Evolutionary conservation across 2,329 filamentous ascomycete genomes (phyloP).

Genomic region (Calonectria multiphialidica): DNA sequence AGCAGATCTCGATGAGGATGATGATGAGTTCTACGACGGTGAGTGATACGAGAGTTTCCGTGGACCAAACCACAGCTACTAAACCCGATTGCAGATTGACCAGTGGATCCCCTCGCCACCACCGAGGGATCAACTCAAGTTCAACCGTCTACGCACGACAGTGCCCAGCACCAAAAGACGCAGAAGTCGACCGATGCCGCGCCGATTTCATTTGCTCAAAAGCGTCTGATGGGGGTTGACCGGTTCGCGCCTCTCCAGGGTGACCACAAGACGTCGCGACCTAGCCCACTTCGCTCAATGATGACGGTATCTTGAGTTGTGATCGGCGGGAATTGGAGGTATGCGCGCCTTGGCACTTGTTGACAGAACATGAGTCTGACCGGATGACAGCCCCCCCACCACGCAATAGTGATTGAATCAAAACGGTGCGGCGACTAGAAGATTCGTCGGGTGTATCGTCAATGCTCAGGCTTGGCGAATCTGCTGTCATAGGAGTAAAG

Average conservation of each 20-base stretch:
- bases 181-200: constrained; percentile 58
- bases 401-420: constrained; percentile 41
- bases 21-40: constrained; percentile 93
- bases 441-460: constrained; percentile 34
- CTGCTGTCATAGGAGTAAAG: constrained; percentile 40
- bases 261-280: constrained; percentile 66
- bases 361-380: constrained; percentile 37
- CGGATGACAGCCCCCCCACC: constrained; percentile 37
- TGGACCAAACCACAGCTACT: constrained; percentile 7
- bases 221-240: constrained; percentile 61
- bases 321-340: constrained; percentile 48
- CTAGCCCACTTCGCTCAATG: constrained; percentile 77
- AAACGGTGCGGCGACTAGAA: constrained; percentile 40
- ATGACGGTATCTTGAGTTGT: constrained; percentile 71
- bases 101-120: constrained; percentile 85
- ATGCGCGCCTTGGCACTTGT: constrained; percentile 28
- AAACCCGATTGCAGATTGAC: constrained; percentile 75
- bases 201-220: constrained; percentile 59
- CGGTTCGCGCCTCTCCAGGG: constrained; percentile 57
- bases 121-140: constrained; percentile 87
- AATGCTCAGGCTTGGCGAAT: constrained; percentile 33
- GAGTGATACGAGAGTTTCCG: constrained; percentile 31
- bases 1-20: constrained; percentile 91
- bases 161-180: constrained; percentile 55
- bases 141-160: constrained; percentile 59